Evolutionary conservation across 148 eudicot species (phyloP).

Genomic region (Rhododendron vialii): DNA sequence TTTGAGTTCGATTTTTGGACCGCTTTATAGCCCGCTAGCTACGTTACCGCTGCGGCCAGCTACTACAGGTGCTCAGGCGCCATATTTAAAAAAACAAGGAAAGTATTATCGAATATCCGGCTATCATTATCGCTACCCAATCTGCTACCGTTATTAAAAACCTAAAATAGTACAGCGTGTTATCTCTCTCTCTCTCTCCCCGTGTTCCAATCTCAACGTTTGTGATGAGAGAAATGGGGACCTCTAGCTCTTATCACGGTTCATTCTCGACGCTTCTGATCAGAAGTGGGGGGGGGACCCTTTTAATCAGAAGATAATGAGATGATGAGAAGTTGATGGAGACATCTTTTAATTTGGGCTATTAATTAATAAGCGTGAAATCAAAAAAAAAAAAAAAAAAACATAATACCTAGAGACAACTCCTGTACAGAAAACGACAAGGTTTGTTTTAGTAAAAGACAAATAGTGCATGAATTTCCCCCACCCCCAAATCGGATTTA

Average conservation of each 20-base stretch:
- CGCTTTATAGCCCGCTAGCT: too few species aligned
- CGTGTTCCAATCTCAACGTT: background rate
- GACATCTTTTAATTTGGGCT: background rate
- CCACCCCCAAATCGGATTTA: background rate
- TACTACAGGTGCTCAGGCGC: too few species aligned
- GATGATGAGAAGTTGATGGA: constrained; percentile 3
- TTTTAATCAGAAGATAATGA: constrained; percentile 6
- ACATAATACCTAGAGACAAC: background rate
- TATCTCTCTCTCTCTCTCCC: background rate
- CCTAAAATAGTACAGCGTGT: too few species aligned
- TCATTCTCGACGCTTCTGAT: constrained; percentile 2
- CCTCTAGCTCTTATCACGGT: background rate
- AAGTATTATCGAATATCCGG: background rate
- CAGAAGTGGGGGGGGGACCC: background rate
- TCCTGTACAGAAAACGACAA: constrained; percentile 5
- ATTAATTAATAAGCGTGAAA: background rate
- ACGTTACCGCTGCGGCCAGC: too few species aligned
- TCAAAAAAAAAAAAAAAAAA: background rate
- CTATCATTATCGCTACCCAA: too few species aligned
- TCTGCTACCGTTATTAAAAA: too few species aligned
- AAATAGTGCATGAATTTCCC: background rate
- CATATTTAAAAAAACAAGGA: too few species aligned
- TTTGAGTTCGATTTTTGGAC: too few species aligned
- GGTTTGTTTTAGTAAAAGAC: background rate
- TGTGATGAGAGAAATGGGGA: background rate